Evolutionary conservation across 805 yeast genomes (phyloP).

Genomic region (Lipomyces sp.): DNA sequence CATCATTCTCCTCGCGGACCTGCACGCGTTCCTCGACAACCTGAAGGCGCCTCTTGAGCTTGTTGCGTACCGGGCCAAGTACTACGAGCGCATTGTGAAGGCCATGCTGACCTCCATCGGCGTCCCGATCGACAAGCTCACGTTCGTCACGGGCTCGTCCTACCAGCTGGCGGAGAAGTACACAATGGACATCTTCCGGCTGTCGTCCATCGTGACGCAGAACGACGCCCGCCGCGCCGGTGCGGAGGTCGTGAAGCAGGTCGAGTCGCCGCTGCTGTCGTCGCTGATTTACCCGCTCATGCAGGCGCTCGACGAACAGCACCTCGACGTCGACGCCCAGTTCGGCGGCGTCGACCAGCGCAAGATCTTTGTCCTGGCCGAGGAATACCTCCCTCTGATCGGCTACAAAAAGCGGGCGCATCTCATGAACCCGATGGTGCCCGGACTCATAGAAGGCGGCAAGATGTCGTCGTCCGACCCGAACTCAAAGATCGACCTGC

Average conservation of each 20-base stretch:
- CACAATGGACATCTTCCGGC: slow-evolving; percentile 83
- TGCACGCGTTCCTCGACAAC: slow-evolving; percentile 95
- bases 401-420: slow-evolving; percentile 98
- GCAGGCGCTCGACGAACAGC: slow-evolving; percentile 97
- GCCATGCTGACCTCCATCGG: slow-evolving; percentile 80
- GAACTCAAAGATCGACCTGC: slow-evolving; percentile 88
- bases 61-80: slow-evolving; percentile 81
- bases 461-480: slow-evolving; percentile 99
- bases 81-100: slow-evolving; percentile 80
- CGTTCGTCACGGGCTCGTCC: slow-evolving; percentile 82
- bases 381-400: slow-evolving; percentile 78
- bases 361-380: slow-evolving; percentile 94
- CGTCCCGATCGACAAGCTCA: slow-evolving; percentile 86
- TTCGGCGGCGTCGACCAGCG: slow-evolving; percentile 99
- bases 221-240: slow-evolving; percentile 99
- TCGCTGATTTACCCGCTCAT: slow-evolving; percentile 96
- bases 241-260: slow-evolving; percentile 98
- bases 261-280: slow-evolving; percentile 83
- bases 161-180: slow-evolving; percentile 77
- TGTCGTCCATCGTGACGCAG: slow-evolving; percentile 82
- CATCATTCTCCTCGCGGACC: slow-evolving; percentile 84
- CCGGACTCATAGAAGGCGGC: slow-evolving; percentile 92
- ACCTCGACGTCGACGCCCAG: slow-evolving; percentile 84
- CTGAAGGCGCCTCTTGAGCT: slow-evolving; percentile 97
- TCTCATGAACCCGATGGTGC: slow-evolving; percentile 98